Base-by-base conservation (phyloP, 108 stramenopile species). In the Fragilariopsis cylindrus region DNA sequence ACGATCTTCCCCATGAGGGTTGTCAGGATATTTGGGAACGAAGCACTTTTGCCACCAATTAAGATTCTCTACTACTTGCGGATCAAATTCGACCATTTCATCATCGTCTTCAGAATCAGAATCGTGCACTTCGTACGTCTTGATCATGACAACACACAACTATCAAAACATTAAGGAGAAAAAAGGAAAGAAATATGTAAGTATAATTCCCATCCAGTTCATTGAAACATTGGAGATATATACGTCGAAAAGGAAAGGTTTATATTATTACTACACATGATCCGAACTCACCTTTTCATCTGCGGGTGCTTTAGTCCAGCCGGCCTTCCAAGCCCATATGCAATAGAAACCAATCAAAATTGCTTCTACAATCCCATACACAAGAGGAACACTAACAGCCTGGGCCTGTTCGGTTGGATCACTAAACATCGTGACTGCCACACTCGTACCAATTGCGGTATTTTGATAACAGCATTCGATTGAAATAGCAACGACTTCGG, bases 401-500 rank as follows among this genome's bases (percentile, higher is more conserved):
- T 81, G 72, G 4, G 89, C 80, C 49, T 78, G 76, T 57, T 90
- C 84, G 15, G 74, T 80, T 4, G 78, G 86, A 48, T 84, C 68
- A 11, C 69, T 42, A 64, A 90, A 95, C 91, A 95, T 95, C 53
- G 88, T 85, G 11, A 92, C 76, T 40, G 91, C 91, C 4, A 95
- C 90, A 60, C 87, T 87, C 15, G 90, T 90, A 57, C 90, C 93
- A 70, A 95, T 95, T 55, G 89, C 91, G 5, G 89, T 88, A 68
- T 95, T 95, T 81, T 92, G 93, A 70, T 95, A 95, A 69, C 90
- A 90, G 78, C 91, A 91, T 81, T 92, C 93, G 9, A 95, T 85
- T n/a, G 88, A 75, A 60, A 92, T 77, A 19, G 93, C 88, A 65
- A 95, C 89, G 66, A 87, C 72, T 71, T 95, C 94, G 9, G 94